phyloP scores from a whole-genome alignment of 768 basidiomycete genomes.

The Tylopilus balloui region DNA sequence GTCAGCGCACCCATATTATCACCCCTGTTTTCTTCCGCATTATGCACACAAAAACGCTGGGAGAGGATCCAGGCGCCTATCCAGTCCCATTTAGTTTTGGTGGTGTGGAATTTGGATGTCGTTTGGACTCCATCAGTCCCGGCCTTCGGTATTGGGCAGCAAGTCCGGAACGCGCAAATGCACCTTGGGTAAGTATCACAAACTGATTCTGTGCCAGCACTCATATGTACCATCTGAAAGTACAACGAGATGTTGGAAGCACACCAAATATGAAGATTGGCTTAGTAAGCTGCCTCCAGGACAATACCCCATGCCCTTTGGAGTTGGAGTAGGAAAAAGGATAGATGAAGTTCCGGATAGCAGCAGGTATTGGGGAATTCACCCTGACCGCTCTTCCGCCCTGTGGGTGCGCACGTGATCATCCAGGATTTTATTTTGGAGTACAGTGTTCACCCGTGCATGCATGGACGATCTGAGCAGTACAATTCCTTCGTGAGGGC shows the following conservation, averaged over 20 bases:
- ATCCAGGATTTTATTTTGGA: neutral
- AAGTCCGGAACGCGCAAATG: neutral
- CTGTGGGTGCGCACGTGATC: conserved; percentile 13
- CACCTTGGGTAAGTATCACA: conserved; percentile 12
- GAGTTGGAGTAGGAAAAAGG: neutral
- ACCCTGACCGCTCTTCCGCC: neutral
- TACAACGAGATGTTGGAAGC: conserved; percentile 2
- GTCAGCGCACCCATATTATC: no score
- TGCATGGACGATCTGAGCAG: conserved; percentile 1
- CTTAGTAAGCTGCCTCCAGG: conserved; percentile 6
- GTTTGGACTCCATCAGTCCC: conserved; percentile 15
- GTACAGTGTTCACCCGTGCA: neutral
- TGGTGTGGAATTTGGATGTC: conserved; percentile 10
- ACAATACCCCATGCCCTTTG: conserved; percentile 11
- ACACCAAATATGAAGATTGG: conserved; percentile 16
- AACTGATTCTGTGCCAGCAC: no score
- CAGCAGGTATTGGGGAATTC: conserved; percentile 9
- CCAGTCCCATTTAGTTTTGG: conserved; percentile 9
- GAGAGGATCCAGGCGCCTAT: conserved; percentile 17
- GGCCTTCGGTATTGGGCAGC: conserved; percentile 14
- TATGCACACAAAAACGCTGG: neutral
- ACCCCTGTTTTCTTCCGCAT: fast-evolving
- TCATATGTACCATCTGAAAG: conserved; percentile 6
- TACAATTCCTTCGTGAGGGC: conserved; percentile 2
- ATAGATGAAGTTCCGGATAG: neutral